phyloP scores from a whole-genome alignment of 2,329 filamentous ascomycete genomes.

The Endothia cerciana region DNA sequence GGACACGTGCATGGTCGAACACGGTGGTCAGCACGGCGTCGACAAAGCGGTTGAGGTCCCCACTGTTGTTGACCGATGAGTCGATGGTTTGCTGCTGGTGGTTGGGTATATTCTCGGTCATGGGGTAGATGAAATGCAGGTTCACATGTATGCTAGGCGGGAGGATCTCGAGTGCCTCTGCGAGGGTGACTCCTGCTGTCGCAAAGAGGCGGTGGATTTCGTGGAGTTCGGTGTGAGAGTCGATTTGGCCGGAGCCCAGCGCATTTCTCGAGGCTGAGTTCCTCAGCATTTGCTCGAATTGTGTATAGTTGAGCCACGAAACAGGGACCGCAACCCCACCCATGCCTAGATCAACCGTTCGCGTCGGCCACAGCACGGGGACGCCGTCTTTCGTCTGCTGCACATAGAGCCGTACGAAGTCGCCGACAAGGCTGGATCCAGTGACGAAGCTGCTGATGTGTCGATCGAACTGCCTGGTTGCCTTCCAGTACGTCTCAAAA shows the following conservation, averaged over 20 bases:
- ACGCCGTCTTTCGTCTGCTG: conserved; percentile 88
- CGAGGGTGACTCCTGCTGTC: conserved; percentile 76
- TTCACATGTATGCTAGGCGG: conserved; percentile 85
- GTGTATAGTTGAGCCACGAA: conserved; percentile 73
- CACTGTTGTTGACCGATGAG: conserved; percentile 68
- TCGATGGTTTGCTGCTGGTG: conserved; percentile 9
- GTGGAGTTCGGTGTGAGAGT: conserved; percentile 36
- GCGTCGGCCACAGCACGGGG: conserved; percentile 85
- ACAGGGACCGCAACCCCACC: conserved; percentile 77
- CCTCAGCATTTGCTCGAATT: conserved; percentile 64
- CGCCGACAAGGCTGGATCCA: conserved; percentile 92
- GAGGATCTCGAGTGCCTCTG: conserved; percentile 74
- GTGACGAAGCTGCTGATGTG: conserved; percentile 88
- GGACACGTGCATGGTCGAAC: conserved; percentile 83
- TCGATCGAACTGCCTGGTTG: conserved; percentile 88
- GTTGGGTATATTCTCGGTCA: conserved; percentile 70
- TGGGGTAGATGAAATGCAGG: conserved; percentile 89
- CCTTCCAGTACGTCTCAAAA: conserved; percentile 99
- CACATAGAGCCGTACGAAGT: conserved; percentile 89
- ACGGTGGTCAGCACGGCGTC: conserved; percentile 84
- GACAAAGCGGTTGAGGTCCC: conserved; percentile 84
- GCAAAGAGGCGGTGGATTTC: conserved; percentile 74
- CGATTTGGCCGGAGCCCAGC: conserved; percentile 55
- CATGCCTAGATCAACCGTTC: conserved; percentile 73
- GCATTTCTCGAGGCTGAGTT: conserved; percentile 47